Evolutionary conservation across 768 basidiomycete genomes (phyloP).

Genomic region (Roridomyces roridus): DNA sequence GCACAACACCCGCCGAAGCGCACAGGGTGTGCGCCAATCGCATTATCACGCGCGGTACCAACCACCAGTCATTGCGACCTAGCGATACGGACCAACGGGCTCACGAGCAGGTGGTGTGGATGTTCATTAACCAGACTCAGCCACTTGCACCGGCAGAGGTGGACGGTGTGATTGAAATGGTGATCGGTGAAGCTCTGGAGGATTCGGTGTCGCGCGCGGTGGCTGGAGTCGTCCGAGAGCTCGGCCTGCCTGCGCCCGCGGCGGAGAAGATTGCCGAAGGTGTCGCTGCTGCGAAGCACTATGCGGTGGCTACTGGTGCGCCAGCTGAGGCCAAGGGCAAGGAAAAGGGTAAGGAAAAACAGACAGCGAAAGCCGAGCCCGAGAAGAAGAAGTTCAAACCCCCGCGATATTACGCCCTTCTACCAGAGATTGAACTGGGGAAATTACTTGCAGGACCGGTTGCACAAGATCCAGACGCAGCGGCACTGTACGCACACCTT

Average conservation of each 20-base stretch:
- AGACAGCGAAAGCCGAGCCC: conserved; percentile 23
- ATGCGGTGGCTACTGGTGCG: conserved; percentile 31
- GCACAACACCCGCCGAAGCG: conserved; percentile 60
- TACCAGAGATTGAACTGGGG: conserved; percentile 73
- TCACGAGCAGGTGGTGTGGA: conserved; percentile 86
- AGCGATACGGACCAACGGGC: conserved; percentile 44
- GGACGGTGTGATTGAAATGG: conserved; percentile 73
- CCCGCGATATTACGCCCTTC: conserved; percentile 80
- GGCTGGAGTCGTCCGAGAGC: conserved; percentile 56
- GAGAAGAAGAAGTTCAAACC: conserved; percentile 38
- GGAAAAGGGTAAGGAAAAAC: conserved; percentile 42
- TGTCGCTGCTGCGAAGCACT: conserved; percentile 49
- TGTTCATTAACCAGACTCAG: conserved; percentile 72
- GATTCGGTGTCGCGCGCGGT: conserved; percentile 63
- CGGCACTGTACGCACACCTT: conserved; percentile 56
- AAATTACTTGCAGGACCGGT: conserved; percentile 53
- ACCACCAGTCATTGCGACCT: conserved; percentile 83
- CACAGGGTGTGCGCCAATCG: conserved; percentile 83
- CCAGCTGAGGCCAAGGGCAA: conserved; percentile 48
- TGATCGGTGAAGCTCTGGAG: conserved; percentile 60
- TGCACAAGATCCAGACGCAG: conserved; percentile 34
- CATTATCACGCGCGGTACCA: conserved; percentile 74
- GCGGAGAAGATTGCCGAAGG: conserved; percentile 64
- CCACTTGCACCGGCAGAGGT: conserved; percentile 68
- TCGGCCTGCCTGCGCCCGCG: conserved; percentile 59